Evolutionary conservation across 805 yeast genomes (phyloP).

Genomic region (Schizosaccharomyces lindneri): DNA sequence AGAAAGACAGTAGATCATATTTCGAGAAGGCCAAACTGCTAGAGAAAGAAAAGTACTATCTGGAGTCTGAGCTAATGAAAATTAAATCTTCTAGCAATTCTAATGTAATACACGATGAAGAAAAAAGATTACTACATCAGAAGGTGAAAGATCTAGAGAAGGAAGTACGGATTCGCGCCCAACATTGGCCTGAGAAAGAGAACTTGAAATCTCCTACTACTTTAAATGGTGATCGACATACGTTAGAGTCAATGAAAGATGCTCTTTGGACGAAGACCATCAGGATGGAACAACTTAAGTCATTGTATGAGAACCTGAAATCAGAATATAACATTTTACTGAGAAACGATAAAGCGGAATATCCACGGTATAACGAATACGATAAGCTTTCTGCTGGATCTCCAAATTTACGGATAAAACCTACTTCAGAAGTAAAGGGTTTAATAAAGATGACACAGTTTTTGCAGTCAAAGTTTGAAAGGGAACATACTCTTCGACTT

Average conservation of each 20-base stretch:
- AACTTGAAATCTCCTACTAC: neutral
- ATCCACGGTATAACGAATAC: neutral
- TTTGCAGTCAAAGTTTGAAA: constrained; percentile 7
- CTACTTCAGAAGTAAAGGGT: neutral
- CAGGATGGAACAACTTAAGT: neutral
- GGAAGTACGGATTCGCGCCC: neutral
- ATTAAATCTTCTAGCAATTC: no score
- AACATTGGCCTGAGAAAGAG: neutral
- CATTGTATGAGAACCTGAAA: neutral
- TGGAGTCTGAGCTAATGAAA: no score
- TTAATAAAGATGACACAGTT: constrained; percentile 7
- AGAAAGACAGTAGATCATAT: no score
- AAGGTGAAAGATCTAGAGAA: neutral
- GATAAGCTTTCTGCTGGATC: neutral
- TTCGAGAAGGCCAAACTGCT: no score
- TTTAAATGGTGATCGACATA: neutral
- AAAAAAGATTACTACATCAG: neutral
- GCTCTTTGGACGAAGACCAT: neutral
- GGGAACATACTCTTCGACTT: constrained; percentile 8
- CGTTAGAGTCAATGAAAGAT: neutral
- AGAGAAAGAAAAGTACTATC: no score
- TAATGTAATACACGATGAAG: neutral
- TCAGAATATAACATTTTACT: neutral
- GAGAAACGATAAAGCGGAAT: neutral
- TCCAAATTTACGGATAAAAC: neutral